Conservation (phyloP, 2,329 filamentous ascomycete genomes). For the Lasiodiplodia theobromae region DNA sequence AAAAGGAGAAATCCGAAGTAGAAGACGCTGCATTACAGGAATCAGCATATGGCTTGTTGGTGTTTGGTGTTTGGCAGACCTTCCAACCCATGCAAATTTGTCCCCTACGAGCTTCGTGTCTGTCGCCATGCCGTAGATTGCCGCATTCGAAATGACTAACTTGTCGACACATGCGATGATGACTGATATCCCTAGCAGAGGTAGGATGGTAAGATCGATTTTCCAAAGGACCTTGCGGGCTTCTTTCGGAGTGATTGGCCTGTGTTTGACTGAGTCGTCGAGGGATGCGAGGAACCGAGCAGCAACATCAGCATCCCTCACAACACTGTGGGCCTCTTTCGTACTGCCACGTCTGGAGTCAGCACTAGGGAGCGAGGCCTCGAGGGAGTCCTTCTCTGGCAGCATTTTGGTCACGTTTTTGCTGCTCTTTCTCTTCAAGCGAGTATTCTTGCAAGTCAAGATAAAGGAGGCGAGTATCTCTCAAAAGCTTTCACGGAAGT, state of each 20-base stretch:
- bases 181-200: constrained; percentile 5
- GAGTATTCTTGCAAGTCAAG: no score
- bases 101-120: constrained; percentile 37
- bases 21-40: constrained; percentile 17
- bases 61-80: neutral
- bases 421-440: no score
- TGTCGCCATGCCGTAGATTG: constrained; percentile 36
- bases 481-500: no score
- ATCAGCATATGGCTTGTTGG: neutral
- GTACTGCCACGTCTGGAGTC: neutral
- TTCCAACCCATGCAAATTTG: constrained; percentile 37
- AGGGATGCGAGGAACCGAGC: constrained; percentile 12
- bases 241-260: neutral
- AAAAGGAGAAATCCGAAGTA: constrained; percentile 38
- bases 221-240: constrained; percentile 20
- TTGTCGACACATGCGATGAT: constrained; percentile 53
- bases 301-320: constrained; percentile 2
- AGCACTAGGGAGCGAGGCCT: neutral
- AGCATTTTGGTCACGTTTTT: neutral
- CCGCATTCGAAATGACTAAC: constrained; percentile 36
- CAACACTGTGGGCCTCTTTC: neutral
- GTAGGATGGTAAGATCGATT: constrained; percentile 10
- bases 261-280: neutral
- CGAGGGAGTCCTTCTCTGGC: neutral
- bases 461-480: no score